phyloP scores from a whole-genome alignment of 768 basidiomycete species.

The Butyriboletus loyo region DNA sequence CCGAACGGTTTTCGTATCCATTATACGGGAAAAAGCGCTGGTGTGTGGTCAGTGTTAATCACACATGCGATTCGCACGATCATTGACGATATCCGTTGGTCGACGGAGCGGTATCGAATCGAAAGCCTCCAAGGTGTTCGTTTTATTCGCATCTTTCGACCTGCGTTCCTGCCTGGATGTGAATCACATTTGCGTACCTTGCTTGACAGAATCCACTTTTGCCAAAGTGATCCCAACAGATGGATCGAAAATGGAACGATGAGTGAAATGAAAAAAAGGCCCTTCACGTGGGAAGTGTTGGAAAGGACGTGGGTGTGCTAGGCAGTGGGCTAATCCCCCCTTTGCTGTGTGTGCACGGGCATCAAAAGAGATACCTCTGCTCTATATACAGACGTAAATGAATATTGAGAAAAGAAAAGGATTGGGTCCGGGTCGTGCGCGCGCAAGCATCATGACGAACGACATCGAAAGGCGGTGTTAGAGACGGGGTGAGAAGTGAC shows the following conservation, averaged over 20 bases:
- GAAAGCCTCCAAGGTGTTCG: neutral
- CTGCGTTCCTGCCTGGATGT: neutral
- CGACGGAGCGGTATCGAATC: neutral
- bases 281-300: neutral
- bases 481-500: neutral
- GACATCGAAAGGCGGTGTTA: neutral
- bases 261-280: neutral
- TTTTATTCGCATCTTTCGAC: neutral
- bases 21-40: neutral
- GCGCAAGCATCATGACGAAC: neutral
- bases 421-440: neutral
- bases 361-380: neutral
- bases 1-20: neutral
- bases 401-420: neutral
- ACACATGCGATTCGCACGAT: neutral
- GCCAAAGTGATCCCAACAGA: neutral
- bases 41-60: neutral
- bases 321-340: slow-evolving; percentile 1
- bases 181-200: too few relatives aligned
- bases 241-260: neutral
- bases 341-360: slow-evolving; percentile 7
- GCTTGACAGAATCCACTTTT: too few relatives aligned
- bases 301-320: neutral
- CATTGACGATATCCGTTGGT: neutral
- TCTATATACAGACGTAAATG: neutral